Evolutionary conservation across 164 flowering plant species (phyloP).

Genomic region (Vitis rupestris): DNA sequence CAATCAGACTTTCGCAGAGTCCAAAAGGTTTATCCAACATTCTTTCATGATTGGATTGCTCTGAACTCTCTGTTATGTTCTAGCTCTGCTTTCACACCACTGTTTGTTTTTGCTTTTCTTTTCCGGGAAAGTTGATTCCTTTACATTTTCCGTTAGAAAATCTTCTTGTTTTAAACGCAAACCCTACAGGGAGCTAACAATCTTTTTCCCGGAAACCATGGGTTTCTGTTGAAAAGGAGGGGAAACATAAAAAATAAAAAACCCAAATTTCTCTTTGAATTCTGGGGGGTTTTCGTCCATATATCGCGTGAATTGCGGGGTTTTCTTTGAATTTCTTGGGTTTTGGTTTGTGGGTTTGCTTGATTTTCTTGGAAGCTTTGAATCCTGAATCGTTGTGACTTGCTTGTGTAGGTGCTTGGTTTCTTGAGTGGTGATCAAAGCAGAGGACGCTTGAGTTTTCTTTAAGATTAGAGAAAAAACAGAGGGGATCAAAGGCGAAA

Average conservation of each 20-base stretch:
- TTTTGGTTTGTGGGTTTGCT: constrained; percentile 7
- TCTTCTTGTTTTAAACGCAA: not conserved
- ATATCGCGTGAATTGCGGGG: not conserved
- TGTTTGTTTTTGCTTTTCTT: not conserved
- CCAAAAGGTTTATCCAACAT: not conserved
- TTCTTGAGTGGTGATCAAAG: constrained; percentile 16
- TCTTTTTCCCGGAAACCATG: constrained; percentile 11
- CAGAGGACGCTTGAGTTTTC: constrained; percentile 26
- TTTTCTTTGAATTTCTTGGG: not conserved
- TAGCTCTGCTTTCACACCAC: not conserved
- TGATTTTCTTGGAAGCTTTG: constrained; percentile 18
- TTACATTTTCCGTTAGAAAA: not conserved
- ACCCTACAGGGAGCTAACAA: too few species aligned
- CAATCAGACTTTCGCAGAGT: not conserved
- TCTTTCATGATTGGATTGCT: not conserved
- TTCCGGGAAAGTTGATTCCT: constrained; percentile 18
- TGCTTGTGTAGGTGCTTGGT: not conserved
- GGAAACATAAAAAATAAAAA: too few species aligned
- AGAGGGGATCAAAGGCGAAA: not conserved
- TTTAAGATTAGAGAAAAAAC: constrained; percentile 16
- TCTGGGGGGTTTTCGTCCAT: not conserved
- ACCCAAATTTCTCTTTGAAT: not conserved
- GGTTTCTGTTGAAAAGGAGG: constrained; percentile 12
- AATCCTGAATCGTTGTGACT: constrained; percentile 5
- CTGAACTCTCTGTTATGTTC: not conserved